Conservation (phyloP, 306 rosid species). For the Elaeagnus macrophylla region DNA sequence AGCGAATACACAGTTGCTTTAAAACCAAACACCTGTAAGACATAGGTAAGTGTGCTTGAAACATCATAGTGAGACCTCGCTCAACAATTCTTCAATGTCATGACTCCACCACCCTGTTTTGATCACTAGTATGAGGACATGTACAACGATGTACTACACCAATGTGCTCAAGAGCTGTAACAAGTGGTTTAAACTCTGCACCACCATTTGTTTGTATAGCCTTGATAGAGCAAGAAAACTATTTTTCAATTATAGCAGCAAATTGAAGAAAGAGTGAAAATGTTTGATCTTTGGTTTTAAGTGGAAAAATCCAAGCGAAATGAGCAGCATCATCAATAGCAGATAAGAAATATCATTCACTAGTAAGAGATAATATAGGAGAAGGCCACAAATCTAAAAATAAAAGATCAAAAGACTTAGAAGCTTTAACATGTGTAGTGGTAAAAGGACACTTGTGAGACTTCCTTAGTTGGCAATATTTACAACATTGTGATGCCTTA, state of each 20-base stretch:
- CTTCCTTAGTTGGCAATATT: too few species aligned
- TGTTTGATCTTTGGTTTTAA: neutral
- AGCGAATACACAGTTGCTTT: neutral
- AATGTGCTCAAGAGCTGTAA: too few species aligned
- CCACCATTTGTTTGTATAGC: neutral
- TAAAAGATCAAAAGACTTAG: too few species aligned
- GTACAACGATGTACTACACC: neutral
- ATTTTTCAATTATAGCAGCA: neutral
- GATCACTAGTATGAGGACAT: neutral
- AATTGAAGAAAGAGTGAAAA: neutral
- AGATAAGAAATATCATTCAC: too few species aligned
- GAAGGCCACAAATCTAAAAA: too few species aligned
- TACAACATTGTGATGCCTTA: too few species aligned
- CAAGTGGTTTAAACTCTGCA: neutral
- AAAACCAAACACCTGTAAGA: neutral
- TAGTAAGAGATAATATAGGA: too few species aligned
- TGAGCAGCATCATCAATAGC: neutral
- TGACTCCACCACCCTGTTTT: neutral
- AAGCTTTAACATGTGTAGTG: too few species aligned
- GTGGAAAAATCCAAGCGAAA: neutral
- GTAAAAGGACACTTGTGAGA: too few species aligned
- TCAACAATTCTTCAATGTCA: neutral
- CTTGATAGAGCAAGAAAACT: neutral
- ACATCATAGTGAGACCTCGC: neutral
- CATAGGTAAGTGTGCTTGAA: neutral